phyloP scores from a whole-genome alignment of 2,329 filamentous ascomycete species.

The Sclerotinia trifoliorum region DNA sequence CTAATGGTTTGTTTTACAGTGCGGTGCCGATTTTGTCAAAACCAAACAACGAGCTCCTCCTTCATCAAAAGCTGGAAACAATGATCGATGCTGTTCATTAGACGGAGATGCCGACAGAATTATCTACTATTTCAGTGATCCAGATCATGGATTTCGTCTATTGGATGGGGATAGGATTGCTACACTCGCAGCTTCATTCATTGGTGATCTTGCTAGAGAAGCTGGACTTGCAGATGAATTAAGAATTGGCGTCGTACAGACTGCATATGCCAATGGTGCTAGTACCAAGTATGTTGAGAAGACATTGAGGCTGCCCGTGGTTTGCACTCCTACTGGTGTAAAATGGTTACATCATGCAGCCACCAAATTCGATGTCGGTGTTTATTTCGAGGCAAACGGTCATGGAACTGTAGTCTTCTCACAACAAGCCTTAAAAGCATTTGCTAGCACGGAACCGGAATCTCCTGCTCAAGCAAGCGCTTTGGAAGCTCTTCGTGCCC shows the following conservation, averaged over 20 bases:
- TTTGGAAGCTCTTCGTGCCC: constrained; percentile 76
- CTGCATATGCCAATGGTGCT: constrained; percentile 94
- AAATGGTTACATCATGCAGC: constrained; percentile 99
- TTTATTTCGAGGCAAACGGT: constrained; percentile 98
- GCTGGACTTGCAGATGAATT: constrained; percentile 77
- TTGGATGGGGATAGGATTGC: constrained; percentile 97
- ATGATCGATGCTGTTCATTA: constrained; percentile 82
- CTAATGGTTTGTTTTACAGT: constrained; percentile 50
- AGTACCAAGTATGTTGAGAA: constrained; percentile 90
- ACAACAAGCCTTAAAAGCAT: constrained; percentile 73
- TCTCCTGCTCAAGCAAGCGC: constrained; percentile 90
- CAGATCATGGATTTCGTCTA: constrained; percentile 81
- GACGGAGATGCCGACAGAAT: constrained; percentile 95
- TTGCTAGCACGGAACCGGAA: constrained; percentile 77
- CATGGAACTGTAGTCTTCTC: constrained; percentile 97
- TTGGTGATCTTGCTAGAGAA: constrained; percentile 79
- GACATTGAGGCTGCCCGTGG: constrained; percentile 81
- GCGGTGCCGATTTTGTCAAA: constrained; percentile 96
- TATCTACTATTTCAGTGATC: constrained; percentile 90
- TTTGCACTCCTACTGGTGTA: constrained; percentile 92
- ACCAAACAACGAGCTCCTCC: constrained; percentile 90
- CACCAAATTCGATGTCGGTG: constrained; percentile 88
- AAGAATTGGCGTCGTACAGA: constrained; percentile 93
- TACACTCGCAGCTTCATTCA: constrained; percentile 88
- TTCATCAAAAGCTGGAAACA: constrained; percentile 71